Conservation (phyloP, 1,139 yeast species). For the Sugiyamaella paludigena region DNA sequence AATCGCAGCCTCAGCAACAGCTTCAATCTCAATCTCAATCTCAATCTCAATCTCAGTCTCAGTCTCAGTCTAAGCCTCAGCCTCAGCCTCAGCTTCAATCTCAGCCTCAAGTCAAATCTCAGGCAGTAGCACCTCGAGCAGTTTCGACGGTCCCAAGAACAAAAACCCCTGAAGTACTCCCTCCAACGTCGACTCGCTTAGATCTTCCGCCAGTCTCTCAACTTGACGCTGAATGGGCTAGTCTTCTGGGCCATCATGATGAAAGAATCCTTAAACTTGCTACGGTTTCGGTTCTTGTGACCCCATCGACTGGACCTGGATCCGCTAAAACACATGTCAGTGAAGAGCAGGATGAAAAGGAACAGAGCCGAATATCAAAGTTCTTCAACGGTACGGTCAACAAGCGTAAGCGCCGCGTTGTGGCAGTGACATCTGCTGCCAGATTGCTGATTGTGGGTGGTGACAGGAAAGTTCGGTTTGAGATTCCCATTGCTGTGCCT, state of each 20-base stretch:
- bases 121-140: slow-evolving; percentile 34
- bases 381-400: slow-evolving; percentile 29
- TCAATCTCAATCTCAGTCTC: no score
- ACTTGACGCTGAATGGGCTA: slow-evolving; percentile 68
- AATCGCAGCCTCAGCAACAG: no score
- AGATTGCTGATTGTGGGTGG: slow-evolving; percentile 35
- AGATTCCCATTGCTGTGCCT: slow-evolving; percentile 36
- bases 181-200: not conserved
- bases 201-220: slow-evolving; percentile 57
- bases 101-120: slow-evolving; percentile 19
- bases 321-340: slow-evolving; percentile 20
- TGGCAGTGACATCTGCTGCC: slow-evolving; percentile 38
- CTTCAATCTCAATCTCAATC: no score
- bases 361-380: slow-evolving; percentile 32
- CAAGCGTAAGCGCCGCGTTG: slow-evolving; percentile 33
- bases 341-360: slow-evolving; percentile 25
- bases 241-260: slow-evolving; percentile 55
- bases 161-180: not conserved
- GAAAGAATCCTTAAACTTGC: slow-evolving; percentile 75
- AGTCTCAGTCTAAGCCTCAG: no score
- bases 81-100: no score
- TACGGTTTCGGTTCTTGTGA: slow-evolving; percentile 34
- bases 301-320: slow-evolving; percentile 11
- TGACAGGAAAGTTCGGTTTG: slow-evolving; percentile 34
- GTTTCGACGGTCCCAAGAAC: slow-evolving; percentile 18